phyloP scores from a whole-genome alignment of 1,284 basidiomycete species.

The Mycena sp. region DNA sequence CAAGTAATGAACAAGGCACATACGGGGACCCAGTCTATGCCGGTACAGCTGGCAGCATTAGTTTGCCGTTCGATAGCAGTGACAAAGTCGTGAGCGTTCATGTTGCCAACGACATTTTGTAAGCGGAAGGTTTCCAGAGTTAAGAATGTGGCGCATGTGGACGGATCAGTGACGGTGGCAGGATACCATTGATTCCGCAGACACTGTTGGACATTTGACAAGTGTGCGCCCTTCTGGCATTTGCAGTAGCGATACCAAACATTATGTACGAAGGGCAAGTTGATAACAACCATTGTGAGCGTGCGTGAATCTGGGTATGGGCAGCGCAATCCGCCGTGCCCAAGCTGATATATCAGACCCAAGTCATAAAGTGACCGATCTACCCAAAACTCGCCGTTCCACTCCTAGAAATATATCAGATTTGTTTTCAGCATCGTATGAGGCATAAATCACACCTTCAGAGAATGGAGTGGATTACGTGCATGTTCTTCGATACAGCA shows the following conservation, averaged over 20 bases:
- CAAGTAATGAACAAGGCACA: neutral
- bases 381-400: conserved; percentile 1
- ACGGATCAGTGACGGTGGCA: neutral
- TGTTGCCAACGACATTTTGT: too few species aligned
- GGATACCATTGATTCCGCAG: conserved; percentile 10
- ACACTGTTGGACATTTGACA: neutral
- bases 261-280: neutral
- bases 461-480: too few species aligned
- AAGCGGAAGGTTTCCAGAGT: conserved; percentile 7
- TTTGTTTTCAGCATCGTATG: too few species aligned
- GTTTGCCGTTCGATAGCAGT: conserved; percentile 1
- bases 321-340: neutral
- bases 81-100: conserved; percentile 12
- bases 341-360: conserved; percentile 11
- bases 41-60: neutral
- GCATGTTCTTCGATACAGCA: too few species aligned
- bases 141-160: conserved; percentile 6
- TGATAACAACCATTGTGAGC: neutral
- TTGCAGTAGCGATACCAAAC: neutral
- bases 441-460: too few species aligned
- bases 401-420: too few species aligned
- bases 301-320: neutral
- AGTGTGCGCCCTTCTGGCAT: neutral
- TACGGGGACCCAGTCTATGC: neutral
- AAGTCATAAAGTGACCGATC: neutral